Conservation (phyloP, 257 asterid species). For the Gardenia jasminoides region DNA sequence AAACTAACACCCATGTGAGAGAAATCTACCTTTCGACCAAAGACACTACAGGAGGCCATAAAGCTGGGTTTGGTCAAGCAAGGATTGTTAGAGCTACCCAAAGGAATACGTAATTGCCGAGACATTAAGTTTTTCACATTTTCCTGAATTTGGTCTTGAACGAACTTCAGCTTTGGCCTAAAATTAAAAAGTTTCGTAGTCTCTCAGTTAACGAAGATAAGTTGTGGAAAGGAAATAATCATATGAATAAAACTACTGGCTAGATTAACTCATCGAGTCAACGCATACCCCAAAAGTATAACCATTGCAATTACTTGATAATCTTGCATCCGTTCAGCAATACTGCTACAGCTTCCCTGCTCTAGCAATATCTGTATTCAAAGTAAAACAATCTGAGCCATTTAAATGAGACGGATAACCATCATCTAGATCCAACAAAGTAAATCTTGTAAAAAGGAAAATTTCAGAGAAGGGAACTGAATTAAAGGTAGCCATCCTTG, state of each 20-base stretch:
- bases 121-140: slow-evolving; percentile 84
- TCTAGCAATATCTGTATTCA: slow-evolving; percentile 60
- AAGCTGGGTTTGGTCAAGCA: slow-evolving; percentile 50
- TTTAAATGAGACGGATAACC: slow-evolving; percentile 19
- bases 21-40: slow-evolving; percentile 74
- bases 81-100: slow-evolving; percentile 30
- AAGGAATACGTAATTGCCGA: slow-evolving; percentile 56
- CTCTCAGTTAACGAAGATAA: neutral
- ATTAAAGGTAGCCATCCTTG: neutral
- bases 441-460: neutral
- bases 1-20: neutral
- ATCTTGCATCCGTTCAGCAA: slow-evolving; percentile 64
- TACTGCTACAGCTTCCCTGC: slow-evolving; percentile 48
- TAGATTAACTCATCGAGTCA: neutral
- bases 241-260: neutral
- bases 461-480: neutral
- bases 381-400: slow-evolving; percentile 11
- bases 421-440: slow-evolving; percentile 7
- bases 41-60: slow-evolving; percentile 76
- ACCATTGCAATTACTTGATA: slow-evolving; percentile 88
- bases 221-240: neutral
- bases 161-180: slow-evolving; percentile 78
- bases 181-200: slow-evolving; percentile 11
- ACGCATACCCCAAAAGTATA: slow-evolving; percentile 71
- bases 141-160: slow-evolving; percentile 71